Evolutionary conservation across 2,329 filamentous ascomycete species (phyloP).

Genomic region (Fusarium graminum): DNA sequence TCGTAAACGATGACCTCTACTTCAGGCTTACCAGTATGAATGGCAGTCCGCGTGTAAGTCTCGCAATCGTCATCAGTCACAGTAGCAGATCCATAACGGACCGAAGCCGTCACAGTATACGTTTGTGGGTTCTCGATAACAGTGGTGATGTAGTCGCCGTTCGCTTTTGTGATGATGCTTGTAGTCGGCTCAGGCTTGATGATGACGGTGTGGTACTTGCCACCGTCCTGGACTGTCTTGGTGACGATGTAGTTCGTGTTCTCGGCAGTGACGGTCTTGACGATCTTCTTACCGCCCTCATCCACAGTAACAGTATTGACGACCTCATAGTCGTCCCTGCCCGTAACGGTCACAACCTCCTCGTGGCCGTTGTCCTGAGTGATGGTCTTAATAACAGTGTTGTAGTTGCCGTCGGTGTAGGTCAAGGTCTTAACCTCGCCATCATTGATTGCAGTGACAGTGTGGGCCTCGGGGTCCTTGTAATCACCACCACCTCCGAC

Average conservation of each 20-base stretch:
- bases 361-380: constrained; percentile 35
- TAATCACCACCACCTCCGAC: constrained; percentile 2
- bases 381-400: constrained; percentile 29
- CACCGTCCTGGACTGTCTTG: constrained; percentile 44
- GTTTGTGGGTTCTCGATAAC: constrained; percentile 31
- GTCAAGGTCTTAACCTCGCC: constrained; percentile 40
- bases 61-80: constrained; percentile 39
- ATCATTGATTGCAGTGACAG: constrained; percentile 35
- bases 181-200: constrained; percentile 35
- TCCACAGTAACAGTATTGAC: constrained; percentile 34
- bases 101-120: constrained; percentile 46
- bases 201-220: constrained; percentile 43
- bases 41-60: constrained; percentile 37
- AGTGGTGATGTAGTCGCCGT: constrained; percentile 38
- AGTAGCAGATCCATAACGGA: constrained; percentile 45
- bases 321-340: constrained; percentile 8
- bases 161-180: constrained; percentile 40
- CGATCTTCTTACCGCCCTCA: constrained; percentile 27
- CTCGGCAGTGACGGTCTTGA: constrained; percentile 38
- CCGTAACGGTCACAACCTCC: constrained; percentile 28
- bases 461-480: constrained; percentile 15
- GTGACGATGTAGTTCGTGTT: constrained; percentile 37
- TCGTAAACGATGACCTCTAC: constrained; percentile 53
- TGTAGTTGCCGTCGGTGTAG: constrained; percentile 22
- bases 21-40: constrained; percentile 42